Conservation (phyloP, 768 basidiomycete species). For the Paxillus involutus region DNA sequence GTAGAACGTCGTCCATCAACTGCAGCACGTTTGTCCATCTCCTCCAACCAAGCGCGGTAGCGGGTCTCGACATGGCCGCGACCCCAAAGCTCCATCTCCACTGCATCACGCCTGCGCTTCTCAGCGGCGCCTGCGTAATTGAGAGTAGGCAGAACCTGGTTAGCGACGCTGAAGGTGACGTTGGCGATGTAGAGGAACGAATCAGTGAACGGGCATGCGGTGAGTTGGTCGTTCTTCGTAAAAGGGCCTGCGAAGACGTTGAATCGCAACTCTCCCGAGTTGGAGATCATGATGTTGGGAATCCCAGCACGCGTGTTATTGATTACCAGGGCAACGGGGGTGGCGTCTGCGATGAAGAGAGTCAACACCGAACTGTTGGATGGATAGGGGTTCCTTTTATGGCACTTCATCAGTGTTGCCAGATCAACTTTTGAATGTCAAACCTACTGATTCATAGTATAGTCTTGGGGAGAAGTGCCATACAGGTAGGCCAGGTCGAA, state of each 20-base stretch:
- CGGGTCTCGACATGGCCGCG: conserved; percentile 50
- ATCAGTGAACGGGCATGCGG: conserved; percentile 69
- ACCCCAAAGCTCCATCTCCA: conserved; percentile 29
- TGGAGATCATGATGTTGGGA: conserved; percentile 64
- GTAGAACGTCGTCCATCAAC: conserved; percentile 31
- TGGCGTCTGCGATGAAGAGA: conserved; percentile 51
- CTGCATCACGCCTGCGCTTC: conserved; percentile 28
- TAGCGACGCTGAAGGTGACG: conserved; percentile 51
- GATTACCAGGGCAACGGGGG: conserved; percentile 54
- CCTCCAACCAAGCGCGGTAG: conserved; percentile 57
- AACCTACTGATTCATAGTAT: conserved; percentile 59
- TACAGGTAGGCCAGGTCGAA: conserved; percentile 67
- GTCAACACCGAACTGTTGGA: conserved; percentile 61
- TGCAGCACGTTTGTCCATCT: conserved; percentile 45
- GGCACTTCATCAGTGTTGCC: not conserved
- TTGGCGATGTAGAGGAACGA: conserved; percentile 61
- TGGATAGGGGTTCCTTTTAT: conserved; percentile 56
- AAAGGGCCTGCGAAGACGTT: conserved; percentile 69
- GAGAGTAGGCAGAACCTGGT: conserved; percentile 50
- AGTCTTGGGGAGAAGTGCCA: conserved; percentile 77
- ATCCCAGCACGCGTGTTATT: conserved; percentile 63
- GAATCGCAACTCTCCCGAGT: conserved; percentile 66
- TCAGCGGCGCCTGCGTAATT: conserved; percentile 45
- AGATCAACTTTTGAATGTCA: not conserved
- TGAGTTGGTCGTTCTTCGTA: conserved; percentile 79